phyloP scores from a whole-genome alignment of 345 rosid species.

The Murraya koenigii region DNA sequence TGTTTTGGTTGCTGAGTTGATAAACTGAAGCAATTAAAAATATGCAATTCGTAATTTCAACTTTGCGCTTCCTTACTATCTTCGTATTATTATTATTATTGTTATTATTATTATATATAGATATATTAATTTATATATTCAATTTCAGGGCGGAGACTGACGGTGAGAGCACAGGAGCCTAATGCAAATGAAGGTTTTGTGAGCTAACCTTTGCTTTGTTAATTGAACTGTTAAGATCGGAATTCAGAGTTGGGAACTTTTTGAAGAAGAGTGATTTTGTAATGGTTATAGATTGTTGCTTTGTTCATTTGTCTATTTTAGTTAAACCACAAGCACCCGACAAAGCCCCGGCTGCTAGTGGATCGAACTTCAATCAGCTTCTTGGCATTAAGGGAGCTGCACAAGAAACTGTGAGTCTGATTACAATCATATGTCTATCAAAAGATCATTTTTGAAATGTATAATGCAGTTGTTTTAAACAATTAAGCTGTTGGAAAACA shows the following conservation, averaged over 20 bases:
- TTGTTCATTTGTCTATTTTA: slow-evolving; percentile 21
- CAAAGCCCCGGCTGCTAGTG: slow-evolving; percentile 62
- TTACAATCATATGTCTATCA: not conserved
- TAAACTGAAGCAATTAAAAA: not conserved
- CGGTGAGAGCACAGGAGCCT: slow-evolving; percentile 78
- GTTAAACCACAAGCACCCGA: slow-evolving; percentile 67
- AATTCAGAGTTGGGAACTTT: not conserved
- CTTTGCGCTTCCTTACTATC: not conserved
- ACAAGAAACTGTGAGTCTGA: slow-evolving; percentile 66
- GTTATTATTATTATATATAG: too few species aligned
- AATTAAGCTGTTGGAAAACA: not conserved
- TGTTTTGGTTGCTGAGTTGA: not conserved
- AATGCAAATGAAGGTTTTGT: slow-evolving; percentile 71
- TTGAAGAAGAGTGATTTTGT: not conserved
- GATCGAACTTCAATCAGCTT: slow-evolving; percentile 91
- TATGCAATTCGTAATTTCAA: not conserved
- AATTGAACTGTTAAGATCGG: not conserved
- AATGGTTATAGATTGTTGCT: not conserved
- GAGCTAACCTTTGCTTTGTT: not conserved
- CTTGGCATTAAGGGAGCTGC: slow-evolving; percentile 97
- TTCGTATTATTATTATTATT: too few species aligned
- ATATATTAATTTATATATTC: too few species aligned
- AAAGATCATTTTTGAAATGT: not conserved
- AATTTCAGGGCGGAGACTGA: slow-evolving; percentile 57
- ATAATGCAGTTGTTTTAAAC: not conserved